phyloP scores from a whole-genome alignment of 2,329 filamentous ascomycete genomes.

The Colletotrichum limetticola region DNA sequence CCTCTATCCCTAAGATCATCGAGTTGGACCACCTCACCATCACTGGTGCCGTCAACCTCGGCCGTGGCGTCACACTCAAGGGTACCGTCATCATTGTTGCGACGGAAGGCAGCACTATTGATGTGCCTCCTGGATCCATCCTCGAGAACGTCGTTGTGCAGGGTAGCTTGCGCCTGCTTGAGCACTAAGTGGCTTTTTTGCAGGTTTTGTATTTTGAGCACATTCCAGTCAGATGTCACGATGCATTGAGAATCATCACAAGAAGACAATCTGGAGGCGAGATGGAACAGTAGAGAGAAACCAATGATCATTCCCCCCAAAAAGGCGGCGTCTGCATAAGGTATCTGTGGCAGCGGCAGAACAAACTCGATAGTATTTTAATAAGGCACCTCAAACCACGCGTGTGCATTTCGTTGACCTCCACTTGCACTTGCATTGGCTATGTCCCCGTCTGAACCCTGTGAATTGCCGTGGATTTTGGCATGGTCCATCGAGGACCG shows the following conservation, averaged over 20 bases:
- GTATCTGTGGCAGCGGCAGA: constrained; percentile 10
- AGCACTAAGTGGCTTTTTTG: constrained; percentile 61
- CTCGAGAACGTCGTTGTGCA: constrained; percentile 99
- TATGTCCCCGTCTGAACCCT: not conserved
- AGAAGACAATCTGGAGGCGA: constrained; percentile 19
- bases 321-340: constrained; percentile 17
- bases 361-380: constrained; percentile 30
- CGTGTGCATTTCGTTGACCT: constrained; percentile 4
- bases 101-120: constrained; percentile 97
- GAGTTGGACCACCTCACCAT: constrained; percentile 97
- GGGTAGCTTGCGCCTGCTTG: constrained; percentile 84
- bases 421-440: not conserved
- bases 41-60: constrained; percentile 96
- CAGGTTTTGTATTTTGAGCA: constrained; percentile 30
- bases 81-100: constrained; percentile 99
- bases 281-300: constrained; percentile 27
- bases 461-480: not conserved
- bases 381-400: constrained; percentile 21
- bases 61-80: constrained; percentile 94
- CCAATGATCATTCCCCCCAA: constrained; percentile 9
- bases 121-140: constrained; percentile 95
- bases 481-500: not conserved
- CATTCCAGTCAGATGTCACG: constrained; percentile 7
- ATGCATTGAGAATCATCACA: constrained; percentile 14
- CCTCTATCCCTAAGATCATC: constrained; percentile 89